Evolutionary conservation across 352 stramenopile species (phyloP), one percentile per base, ranked within the genome.

Genomic region (Thalassiosira hispida): DNA sequence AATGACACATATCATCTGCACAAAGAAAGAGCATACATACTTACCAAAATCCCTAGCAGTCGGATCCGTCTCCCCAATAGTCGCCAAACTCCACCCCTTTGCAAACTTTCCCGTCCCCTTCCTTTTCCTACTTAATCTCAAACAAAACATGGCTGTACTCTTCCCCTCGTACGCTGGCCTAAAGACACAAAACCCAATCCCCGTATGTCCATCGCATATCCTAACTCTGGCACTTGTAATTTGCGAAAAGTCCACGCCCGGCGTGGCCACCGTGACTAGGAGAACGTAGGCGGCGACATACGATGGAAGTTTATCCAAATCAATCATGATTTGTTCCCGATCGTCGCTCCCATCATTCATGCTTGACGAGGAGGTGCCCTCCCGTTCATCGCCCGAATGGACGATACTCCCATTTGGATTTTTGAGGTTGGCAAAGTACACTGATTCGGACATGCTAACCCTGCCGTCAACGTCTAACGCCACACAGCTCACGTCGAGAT

Each of bases 331-430:
- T 29, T 69, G 57, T 70, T 84, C 81, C 38, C 80, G 60, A 35
- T 88, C 81, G 27, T 78, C 69, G 16, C 12, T 51, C 12, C 40
- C 42, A 35, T 53, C 56, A 8, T 25, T 18, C 51, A 76, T 14
- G 18, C 67, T 60, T 9, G 3, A 3, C 31, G 3, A 8, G 3
- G 31, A 3, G 31, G 8, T 38, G 3, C 76, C 76, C 25, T 63
- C 38, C 22, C 49, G 47, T 67, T 85, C 71, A 60, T 88, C 77
- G 4, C 77, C 70, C 23, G 20, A 65, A 47, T 85, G 80, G 6
- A 63, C 11, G 14, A 87, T 84, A 1, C 62, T 75, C n/a, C 65
- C 51, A 69, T 87, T 87, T 16, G 63, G 66, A 79, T 87, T 87
- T 8, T 20, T 14, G 16, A 84, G 52, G 46, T 84, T 79, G 11